phyloP scores from a whole-genome alignment of 257 asterid species.

The Parsonsia alboflavescens region DNA sequence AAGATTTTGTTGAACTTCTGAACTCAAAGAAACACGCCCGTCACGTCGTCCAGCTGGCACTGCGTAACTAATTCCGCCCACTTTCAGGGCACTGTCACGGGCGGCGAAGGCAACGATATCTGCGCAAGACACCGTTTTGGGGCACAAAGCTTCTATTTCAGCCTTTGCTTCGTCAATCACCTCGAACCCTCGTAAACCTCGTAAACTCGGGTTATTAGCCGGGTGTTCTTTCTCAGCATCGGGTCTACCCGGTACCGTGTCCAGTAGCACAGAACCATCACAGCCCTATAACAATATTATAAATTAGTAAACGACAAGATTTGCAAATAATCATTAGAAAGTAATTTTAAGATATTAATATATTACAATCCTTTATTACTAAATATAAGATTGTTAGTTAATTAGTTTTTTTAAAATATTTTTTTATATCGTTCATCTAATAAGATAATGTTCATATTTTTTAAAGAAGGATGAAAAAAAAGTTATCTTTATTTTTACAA shows the following conservation, averaged over 20 bases:
- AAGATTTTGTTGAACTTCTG: slow-evolving; percentile 33
- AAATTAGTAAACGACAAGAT: no score
- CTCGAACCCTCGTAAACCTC: slow-evolving; percentile 60
- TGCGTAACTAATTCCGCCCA: slow-evolving; percentile 34
- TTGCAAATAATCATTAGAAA: no score
- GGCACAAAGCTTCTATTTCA: slow-evolving; percentile 43
- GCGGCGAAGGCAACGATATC: slow-evolving; percentile 68
- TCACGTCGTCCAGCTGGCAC: slow-evolving; percentile 62
- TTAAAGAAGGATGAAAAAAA: no score
- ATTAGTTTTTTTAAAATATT: no score
- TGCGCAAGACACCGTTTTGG: slow-evolving; percentile 47
- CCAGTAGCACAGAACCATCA: slow-evolving; percentile 49
- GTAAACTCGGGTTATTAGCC: slow-evolving; percentile 41
- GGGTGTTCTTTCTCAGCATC: slow-evolving; percentile 40
- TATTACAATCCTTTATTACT: no score
- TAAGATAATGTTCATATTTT: no score
- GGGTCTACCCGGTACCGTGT: slow-evolving; percentile 30
- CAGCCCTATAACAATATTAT: slow-evolving; percentile 34
- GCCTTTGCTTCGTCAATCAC: slow-evolving; percentile 56
- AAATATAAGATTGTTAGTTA: no score
- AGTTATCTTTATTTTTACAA: no score
- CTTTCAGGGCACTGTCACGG: slow-evolving; percentile 44
- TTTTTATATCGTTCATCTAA: no score
- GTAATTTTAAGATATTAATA: no score
- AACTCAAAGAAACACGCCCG: slow-evolving; percentile 32